Conservation (phyloP, 192 early-diverging fungal genomes). For the Jimgerdemannia lactiflua region DNA sequence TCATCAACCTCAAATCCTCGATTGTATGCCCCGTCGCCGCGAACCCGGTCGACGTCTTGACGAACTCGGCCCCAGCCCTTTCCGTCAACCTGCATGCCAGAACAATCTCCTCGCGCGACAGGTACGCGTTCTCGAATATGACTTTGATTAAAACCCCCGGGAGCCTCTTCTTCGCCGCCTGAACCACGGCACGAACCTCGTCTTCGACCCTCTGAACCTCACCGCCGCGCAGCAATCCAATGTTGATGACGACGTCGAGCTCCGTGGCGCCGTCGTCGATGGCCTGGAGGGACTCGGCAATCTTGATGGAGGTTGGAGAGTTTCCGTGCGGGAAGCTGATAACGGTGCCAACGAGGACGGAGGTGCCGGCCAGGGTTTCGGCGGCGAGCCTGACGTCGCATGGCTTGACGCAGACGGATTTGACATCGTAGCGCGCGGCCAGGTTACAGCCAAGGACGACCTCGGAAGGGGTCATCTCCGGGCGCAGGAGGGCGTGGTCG, state of each 20-base stretch:
- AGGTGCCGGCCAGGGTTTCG: slow-evolving; percentile 28
- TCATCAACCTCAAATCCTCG: slow-evolving; percentile 51
- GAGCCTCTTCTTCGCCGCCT: slow-evolving; percentile 36
- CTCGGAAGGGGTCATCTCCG: slow-evolving; percentile 50
- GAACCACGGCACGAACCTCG: slow-evolving; percentile 38
- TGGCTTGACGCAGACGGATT: slow-evolving; percentile 61
- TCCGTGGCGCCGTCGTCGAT: slow-evolving; percentile 57
- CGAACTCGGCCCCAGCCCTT: slow-evolving; percentile 55
- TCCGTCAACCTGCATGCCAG: slow-evolving; percentile 36
- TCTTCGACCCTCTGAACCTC: slow-evolving; percentile 34
- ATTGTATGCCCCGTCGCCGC: slow-evolving; percentile 47
- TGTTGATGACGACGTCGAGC: slow-evolving; percentile 59
- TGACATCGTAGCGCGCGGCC: slow-evolving; percentile 44
- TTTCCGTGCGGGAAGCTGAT: slow-evolving; percentile 63
- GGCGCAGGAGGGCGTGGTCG: slow-evolving; percentile 56
- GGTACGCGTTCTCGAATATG: slow-evolving; percentile 58
- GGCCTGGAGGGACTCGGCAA: slow-evolving; percentile 48
- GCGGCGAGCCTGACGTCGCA: slow-evolving; percentile 53
- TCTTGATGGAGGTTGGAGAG: slow-evolving; percentile 44
- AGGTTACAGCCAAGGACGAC: slow-evolving; percentile 50
- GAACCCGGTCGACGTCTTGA: slow-evolving; percentile 64
- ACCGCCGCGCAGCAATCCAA: slow-evolving; percentile 49
- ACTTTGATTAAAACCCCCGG: slow-evolving; percentile 50
- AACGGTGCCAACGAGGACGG: slow-evolving; percentile 56
- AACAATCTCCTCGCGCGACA: slow-evolving; percentile 51